phyloP scores from a whole-genome alignment of 805 yeast species.

The Candida easanensis region DNA sequence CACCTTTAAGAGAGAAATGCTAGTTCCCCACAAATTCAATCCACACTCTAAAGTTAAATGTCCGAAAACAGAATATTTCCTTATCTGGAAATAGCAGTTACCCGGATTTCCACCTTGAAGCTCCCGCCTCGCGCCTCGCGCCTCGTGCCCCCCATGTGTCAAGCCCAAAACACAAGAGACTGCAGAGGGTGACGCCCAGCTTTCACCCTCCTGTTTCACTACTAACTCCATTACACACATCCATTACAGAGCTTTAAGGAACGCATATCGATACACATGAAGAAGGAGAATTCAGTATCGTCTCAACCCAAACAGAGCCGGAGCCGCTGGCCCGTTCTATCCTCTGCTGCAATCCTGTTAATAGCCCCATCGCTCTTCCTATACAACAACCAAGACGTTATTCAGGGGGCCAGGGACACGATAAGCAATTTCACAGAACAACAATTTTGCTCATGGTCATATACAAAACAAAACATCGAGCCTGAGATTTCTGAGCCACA shows the following conservation, averaged over 20 bases:
- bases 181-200: neutral
- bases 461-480: neutral
- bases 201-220: no score
- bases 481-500: neutral
- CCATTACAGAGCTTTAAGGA: no score
- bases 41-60: no score
- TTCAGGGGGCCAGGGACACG: neutral
- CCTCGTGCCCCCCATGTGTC: conserved; percentile 1
- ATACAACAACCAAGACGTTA: conserved; percentile 1
- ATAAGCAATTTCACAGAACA: neutral
- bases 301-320: neutral
- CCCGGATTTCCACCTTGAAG: neutral
- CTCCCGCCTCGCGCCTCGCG: no score
- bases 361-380: conserved; percentile 3
- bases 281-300: no score
- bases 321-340: conserved; percentile 1
- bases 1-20: no score
- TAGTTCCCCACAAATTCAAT: no score
- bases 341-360: conserved; percentile 2
- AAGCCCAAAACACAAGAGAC: neutral
- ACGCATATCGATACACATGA: neutral
- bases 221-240: no score
- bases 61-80: neutral
- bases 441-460: neutral
- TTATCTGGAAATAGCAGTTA: neutral